Conservation (phyloP, 148 eudicot species). For the Amaranthus palmeri region DNA sequence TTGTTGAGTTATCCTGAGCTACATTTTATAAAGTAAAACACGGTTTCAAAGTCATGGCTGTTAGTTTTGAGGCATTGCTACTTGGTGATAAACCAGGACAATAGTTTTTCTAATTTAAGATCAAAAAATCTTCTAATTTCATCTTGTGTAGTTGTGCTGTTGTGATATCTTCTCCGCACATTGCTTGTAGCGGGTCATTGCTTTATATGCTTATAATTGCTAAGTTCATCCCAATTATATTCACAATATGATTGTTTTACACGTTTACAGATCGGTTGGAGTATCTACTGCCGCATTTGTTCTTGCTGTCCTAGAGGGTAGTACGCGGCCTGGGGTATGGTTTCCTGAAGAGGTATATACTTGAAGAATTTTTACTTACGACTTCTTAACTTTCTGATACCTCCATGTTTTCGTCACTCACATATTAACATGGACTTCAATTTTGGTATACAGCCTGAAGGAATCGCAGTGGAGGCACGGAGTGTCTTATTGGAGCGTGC, state of each 20-base stretch:
- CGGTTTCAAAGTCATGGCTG: background rate
- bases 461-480: constrained; percentile 84
- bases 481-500: constrained; percentile 69
- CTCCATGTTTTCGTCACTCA: background rate
- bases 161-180: background rate
- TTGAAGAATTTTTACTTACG: background rate
- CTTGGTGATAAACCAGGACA: background rate
- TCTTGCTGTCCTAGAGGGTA: constrained; percentile 84
- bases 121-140: background rate
- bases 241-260: constrained; percentile 9
- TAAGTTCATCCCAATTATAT: background rate
- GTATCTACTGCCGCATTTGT: constrained; percentile 73
- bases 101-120: background rate
- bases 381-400: background rate
- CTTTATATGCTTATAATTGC: background rate
- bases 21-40: background rate
- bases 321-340: constrained; percentile 96
- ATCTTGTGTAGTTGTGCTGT: background rate
- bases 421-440: constrained; percentile 4
- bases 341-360: constrained; percentile 93
- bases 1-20: background rate
- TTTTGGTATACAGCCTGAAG: constrained; percentile 58
- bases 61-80: background rate
- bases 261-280: constrained; percentile 72
- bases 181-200: background rate